Conservation (phyloP, 106 monocot species). For the Phalaenopsis equestris region DNA sequence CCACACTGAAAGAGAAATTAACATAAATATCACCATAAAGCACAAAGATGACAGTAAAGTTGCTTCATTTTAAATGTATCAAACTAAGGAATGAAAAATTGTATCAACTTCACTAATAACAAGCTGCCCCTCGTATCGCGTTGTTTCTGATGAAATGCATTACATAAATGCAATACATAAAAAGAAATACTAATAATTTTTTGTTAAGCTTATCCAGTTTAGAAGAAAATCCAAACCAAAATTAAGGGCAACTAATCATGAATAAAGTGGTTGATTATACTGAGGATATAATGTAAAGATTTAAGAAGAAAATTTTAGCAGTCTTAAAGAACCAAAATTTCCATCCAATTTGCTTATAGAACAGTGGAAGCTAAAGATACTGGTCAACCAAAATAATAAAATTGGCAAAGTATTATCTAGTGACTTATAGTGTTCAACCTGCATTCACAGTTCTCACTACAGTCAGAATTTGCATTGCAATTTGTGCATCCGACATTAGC, state of each 20-base stretch:
- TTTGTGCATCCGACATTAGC: slow-evolving; percentile 64
- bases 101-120: not conserved
- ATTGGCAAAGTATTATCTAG: not conserved
- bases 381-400: not conserved
- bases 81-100: not conserved
- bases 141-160: not conserved
- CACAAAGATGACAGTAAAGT: not conserved
- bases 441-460: slow-evolving; percentile 84
- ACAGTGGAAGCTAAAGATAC: not conserved
- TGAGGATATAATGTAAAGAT: not conserved
- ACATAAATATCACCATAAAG: not conserved
- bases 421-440: slow-evolving; percentile 33
- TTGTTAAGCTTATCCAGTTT: slow-evolving; percentile 3
- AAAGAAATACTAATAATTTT: not conserved
- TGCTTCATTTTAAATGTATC: not conserved
- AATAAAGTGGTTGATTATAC: not conserved
- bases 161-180: not conserved
- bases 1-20: not conserved
- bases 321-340: not conserved
- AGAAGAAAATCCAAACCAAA: not conserved
- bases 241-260: not conserved
- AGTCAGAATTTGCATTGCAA: slow-evolving; percentile 49
- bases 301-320: not conserved
- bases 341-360: not conserved
- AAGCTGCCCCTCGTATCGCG: too few species aligned